Percentiles rank a stretch among this genome's conserved stretches.
Evolutionary conservation across 768 basidiomycete species (phyloP).

Genomic region (Psilocybe tampanensis): DNA sequence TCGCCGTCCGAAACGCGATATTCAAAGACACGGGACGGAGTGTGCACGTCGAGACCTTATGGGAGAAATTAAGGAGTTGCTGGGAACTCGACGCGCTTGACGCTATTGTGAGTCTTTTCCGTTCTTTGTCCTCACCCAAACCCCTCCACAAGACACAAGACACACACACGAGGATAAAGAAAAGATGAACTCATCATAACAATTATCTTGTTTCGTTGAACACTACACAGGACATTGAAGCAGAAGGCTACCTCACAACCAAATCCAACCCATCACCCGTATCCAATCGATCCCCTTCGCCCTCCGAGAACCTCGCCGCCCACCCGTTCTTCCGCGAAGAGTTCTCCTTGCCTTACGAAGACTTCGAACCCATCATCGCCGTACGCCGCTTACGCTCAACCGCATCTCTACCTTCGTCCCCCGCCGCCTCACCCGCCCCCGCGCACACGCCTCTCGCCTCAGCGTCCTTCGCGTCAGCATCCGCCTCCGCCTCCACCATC

Average conservation of each 20-base stretch:
- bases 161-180: no score
- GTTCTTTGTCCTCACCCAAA: constrained; percentile 12
- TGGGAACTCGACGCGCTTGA: constrained; percentile 82
- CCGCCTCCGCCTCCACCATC: no score
- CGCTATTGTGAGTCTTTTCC: constrained; percentile 52
- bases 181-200: neutral
- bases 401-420: constrained; percentile 65
- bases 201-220: neutral
- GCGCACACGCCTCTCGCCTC: constrained; percentile 22
- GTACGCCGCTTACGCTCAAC: constrained; percentile 66
- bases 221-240: constrained; percentile 41
- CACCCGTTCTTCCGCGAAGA: constrained; percentile 81
- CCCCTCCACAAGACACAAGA: no score
- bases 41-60: constrained; percentile 65
- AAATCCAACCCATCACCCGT: constrained; percentile 40
- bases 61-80: constrained; percentile 70
- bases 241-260: constrained; percentile 30
- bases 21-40: constrained; percentile 66
- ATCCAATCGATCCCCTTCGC: constrained; percentile 66
- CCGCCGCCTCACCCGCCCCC: constrained; percentile 44
- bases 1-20: constrained; percentile 74
- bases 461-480: no score
- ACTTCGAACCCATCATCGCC: constrained; percentile 62
- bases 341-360: constrained; percentile 63
- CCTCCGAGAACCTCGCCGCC: constrained; percentile 63